These are phyloP conservation scores for Phytomonas sp. DNA, from an alignment of 208 protist genomes.

Conservation along the genomic window DNA sequence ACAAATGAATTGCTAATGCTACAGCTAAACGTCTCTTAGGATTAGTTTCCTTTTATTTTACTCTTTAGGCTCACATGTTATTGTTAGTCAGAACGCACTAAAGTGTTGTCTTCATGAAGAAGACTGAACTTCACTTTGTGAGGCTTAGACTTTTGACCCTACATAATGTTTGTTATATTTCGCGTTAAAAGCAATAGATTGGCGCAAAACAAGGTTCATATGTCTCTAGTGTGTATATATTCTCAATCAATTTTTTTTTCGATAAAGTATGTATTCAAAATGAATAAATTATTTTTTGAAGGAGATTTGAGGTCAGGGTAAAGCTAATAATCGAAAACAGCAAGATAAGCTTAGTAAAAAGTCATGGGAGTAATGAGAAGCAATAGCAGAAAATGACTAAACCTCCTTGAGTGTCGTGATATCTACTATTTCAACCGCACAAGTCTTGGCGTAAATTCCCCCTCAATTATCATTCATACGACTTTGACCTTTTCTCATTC, in stretches of 20 bases:
- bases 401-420: neutral
- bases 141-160: neutral
- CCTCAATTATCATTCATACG: neutral
- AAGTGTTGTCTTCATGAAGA: neutral
- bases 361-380: conserved; percentile 2
- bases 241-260: neutral
- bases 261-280: neutral
- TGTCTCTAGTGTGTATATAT: neutral
- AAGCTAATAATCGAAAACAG: neutral
- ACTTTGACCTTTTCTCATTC: neutral
- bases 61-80: neutral
- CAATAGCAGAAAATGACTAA: conserved; percentile 8
- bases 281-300: neutral
- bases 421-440: neutral
- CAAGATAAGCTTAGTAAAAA: neutral
- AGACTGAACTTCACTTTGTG: neutral
- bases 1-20: neutral
- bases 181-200: neutral
- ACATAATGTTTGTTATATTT: neutral
- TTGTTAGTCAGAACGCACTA: conserved; percentile 2
- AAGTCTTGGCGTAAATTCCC: neutral
- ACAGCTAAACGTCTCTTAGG: neutral
- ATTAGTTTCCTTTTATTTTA: conserved; percentile 10
- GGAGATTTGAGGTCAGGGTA: neutral
- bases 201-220: neutral